Evolutionary conservation across 805 yeast species (phyloP).

Genomic region (Lachancea dasiensis): DNA sequence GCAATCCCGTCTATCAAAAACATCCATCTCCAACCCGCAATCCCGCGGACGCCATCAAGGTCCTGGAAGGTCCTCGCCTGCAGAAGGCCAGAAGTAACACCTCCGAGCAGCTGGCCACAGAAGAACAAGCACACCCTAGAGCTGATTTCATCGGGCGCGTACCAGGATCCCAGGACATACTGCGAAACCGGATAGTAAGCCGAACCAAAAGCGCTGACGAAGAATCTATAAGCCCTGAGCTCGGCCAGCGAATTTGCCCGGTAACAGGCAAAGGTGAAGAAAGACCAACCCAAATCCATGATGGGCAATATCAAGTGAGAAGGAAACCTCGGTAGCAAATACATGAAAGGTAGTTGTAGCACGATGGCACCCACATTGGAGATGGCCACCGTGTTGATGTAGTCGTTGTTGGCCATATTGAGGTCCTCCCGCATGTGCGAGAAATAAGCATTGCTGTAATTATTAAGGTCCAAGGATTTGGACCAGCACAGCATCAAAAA

Average conservation of each 20-base stretch:
- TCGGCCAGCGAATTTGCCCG: slow-evolving; percentile 44
- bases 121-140: slow-evolving; percentile 60
- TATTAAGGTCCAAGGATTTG: slow-evolving; percentile 56
- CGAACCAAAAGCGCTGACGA: slow-evolving; percentile 65
- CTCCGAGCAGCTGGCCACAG: slow-evolving; percentile 45
- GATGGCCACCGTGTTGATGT: slow-evolving; percentile 52
- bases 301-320: slow-evolving; percentile 43
- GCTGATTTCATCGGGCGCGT: slow-evolving; percentile 50
- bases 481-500: slow-evolving; percentile 62
- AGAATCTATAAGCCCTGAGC: slow-evolving; percentile 56
- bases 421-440: slow-evolving; percentile 57
- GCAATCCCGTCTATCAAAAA: slow-evolving; percentile 57
- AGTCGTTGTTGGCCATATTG: slow-evolving; percentile 56
- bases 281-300: slow-evolving; percentile 63
- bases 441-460: slow-evolving; percentile 60
- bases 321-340: slow-evolving; percentile 50
- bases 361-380: slow-evolving; percentile 58
- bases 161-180: slow-evolving; percentile 55
- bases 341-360: slow-evolving; percentile 61
- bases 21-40: slow-evolving; percentile 64
- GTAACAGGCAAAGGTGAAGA: slow-evolving; percentile 53
- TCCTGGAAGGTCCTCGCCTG: slow-evolving; percentile 39
- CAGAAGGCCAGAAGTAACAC: slow-evolving; percentile 50
- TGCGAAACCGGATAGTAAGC: slow-evolving; percentile 61
- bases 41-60: slow-evolving; percentile 40